Evolutionary conservation across 768 basidiomycete species (phyloP).

Genomic region (Rhodotorula babjevae): DNA sequence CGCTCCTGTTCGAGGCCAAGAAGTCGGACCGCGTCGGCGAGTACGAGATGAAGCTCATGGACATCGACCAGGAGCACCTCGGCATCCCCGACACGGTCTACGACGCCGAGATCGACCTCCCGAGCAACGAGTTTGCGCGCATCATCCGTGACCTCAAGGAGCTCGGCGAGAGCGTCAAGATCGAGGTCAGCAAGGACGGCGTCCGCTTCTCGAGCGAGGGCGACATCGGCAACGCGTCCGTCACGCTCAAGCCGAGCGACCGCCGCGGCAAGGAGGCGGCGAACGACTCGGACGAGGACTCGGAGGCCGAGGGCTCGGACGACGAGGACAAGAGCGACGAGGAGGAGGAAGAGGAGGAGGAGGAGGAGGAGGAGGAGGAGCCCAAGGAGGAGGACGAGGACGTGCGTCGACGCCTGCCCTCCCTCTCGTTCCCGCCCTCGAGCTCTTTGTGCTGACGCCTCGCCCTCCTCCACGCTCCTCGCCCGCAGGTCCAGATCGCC

Average conservation of each 20-base stretch:
- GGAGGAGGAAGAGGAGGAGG: constrained; percentile 42
- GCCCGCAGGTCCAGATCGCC: constrained; percentile 18
- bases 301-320: constrained; percentile 39
- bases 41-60: constrained; percentile 99
- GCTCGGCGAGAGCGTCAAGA: constrained; percentile 88
- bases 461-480: not conserved
- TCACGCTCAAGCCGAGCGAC: constrained; percentile 67
- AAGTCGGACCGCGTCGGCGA: constrained; percentile 85
- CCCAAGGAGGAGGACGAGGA: constrained; percentile 47
- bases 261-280: constrained; percentile 19
- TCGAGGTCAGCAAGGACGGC: constrained; percentile 93
- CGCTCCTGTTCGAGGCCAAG: constrained; percentile 85
- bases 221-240: constrained; percentile 84
- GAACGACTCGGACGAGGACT: constrained; percentile 20
- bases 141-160: constrained; percentile 87
- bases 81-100: constrained; percentile 97
- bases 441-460: not conserved
- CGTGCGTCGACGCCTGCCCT: constrained; percentile 6
- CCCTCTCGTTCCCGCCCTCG: not conserved
- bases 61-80: constrained; percentile 91
- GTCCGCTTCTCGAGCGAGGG: constrained; percentile 88
- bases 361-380: constrained; percentile 15
- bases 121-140: constrained; percentile 76
- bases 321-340: constrained; percentile 34
- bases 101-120: constrained; percentile 84